Evolutionary conservation across 768 basidiomycete species (phyloP).

Genomic region (Leucogyrophana mollusca): DNA sequence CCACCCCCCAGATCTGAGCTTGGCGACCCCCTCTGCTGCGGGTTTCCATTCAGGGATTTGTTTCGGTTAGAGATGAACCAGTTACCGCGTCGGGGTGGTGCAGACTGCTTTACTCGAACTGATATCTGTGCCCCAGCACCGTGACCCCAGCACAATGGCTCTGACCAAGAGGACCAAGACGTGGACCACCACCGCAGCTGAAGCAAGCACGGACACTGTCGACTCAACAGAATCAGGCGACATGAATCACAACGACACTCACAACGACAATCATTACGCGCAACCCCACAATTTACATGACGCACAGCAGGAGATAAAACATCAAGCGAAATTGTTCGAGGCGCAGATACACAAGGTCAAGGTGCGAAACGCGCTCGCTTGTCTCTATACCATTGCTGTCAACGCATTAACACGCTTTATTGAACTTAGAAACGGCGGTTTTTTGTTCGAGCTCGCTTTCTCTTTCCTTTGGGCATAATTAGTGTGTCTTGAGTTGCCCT

Average conservation of each 20-base stretch:
- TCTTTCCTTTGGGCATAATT: conserved; percentile 74
- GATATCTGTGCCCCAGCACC: too few species aligned
- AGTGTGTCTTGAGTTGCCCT: conserved; percentile 36
- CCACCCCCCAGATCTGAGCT: too few species aligned
- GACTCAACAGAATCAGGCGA: conserved; percentile 11
- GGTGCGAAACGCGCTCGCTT: conserved; percentile 11
- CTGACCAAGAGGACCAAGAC: conserved; percentile 32
- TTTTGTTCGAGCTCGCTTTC: conserved; percentile 41
- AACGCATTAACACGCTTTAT: background rate
- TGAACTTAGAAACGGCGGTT: conserved; percentile 10
- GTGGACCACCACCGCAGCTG: conserved; percentile 20
- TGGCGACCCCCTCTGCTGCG: too few species aligned
- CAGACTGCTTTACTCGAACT: too few species aligned
- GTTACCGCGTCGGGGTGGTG: too few species aligned
- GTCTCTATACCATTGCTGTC: background rate
- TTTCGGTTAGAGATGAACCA: too few species aligned
- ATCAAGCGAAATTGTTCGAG: conserved; percentile 21
- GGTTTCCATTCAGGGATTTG: too few species aligned
- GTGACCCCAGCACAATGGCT: too few species aligned
- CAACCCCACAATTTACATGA: conserved; percentile 7
- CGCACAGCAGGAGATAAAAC: conserved; percentile 19
- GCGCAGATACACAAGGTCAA: conserved; percentile 26
- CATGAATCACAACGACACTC: conserved; percentile 6
- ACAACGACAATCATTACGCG: background rate
- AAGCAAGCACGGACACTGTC: conserved; percentile 6